Conservation (phyloP, 225 moss, liverwort and hornwort species). For the Pseudoscleropodium purum region DNA sequence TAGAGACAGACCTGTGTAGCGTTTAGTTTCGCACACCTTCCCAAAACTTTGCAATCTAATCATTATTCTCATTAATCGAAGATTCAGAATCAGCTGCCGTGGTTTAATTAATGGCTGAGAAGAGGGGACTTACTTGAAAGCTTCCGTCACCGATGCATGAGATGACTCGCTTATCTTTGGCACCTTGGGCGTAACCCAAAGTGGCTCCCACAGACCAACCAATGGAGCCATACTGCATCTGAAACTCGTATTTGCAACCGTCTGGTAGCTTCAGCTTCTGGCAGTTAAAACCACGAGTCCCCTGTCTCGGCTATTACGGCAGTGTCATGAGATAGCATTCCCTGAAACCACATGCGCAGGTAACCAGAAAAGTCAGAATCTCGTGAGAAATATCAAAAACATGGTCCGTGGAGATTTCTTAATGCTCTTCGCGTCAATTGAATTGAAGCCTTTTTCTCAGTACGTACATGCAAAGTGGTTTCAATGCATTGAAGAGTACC, state of each 20-base stretch:
- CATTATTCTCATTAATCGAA: no score
- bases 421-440: not conserved
- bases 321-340: constrained; percentile 43
- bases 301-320: constrained; percentile 88
- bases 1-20: no score
- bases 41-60: no score
- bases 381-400: not conserved
- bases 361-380: not conserved
- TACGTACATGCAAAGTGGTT: not conserved
- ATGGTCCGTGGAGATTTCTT: not conserved
- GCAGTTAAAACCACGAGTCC: constrained; percentile 94
- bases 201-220: constrained; percentile 93
- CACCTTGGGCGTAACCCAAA: constrained; percentile 80
- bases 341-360: constrained; percentile 7
- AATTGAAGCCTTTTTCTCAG: not conserved
- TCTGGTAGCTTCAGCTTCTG: constrained; percentile 75
- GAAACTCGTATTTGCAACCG: constrained; percentile 71
- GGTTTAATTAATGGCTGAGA: not conserved
- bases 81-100: no score
- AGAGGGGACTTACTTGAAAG: constrained; percentile 53
- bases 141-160: constrained; percentile 92
- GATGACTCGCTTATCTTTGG: constrained; percentile 68
- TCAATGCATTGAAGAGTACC: not conserved
- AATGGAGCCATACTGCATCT: constrained; percentile 97
- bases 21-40: no score